phyloP scores from a whole-genome alignment of 2,329 filamentous ascomycete genomes.

The Microsporum ferrugineum region DNA sequence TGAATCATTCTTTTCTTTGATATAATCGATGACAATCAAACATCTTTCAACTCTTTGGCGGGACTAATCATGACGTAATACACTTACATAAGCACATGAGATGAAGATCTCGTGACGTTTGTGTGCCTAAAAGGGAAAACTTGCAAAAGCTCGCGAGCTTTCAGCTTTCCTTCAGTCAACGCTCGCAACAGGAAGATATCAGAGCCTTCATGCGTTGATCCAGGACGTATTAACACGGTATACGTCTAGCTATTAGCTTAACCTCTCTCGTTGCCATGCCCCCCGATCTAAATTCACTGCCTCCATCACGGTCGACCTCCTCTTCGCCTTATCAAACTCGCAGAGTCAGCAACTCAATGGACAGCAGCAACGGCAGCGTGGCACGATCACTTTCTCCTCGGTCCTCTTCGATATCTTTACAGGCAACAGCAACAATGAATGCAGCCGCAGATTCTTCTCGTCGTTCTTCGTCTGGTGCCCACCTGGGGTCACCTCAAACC shows the following conservation, averaged over 20 bases:
- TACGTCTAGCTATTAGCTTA: background rate
- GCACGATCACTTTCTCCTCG: constrained; percentile 49
- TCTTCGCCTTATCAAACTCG: constrained; percentile 22
- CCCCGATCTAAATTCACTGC: constrained; percentile 63
- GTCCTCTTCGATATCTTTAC: constrained; percentile 58
- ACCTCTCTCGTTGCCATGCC: constrained; percentile 42
- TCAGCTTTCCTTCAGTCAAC: background rate
- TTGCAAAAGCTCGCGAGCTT: background rate
- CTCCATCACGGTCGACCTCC: constrained; percentile 42
- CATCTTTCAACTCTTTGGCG: too few relatives aligned
- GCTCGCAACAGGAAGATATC: background rate
- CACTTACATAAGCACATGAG: background rate
- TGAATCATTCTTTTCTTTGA: too few relatives aligned
- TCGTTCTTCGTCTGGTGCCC: constrained; percentile 28
- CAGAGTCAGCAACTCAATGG: background rate
- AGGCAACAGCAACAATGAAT: constrained; percentile 66
- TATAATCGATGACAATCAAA: too few relatives aligned
- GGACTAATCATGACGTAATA: background rate
- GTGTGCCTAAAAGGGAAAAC: background rate
- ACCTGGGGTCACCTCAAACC: constrained; percentile 23
- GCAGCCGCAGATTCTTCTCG: constrained; percentile 52
- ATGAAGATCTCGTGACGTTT: background rate
- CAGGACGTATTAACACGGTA: background rate
- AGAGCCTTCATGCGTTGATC: background rate
- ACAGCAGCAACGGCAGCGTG: constrained; percentile 32